phyloP scores from a whole-genome alignment of 2,329 filamentous ascomycete genomes.

The Zymoseptoria passerinii region DNA sequence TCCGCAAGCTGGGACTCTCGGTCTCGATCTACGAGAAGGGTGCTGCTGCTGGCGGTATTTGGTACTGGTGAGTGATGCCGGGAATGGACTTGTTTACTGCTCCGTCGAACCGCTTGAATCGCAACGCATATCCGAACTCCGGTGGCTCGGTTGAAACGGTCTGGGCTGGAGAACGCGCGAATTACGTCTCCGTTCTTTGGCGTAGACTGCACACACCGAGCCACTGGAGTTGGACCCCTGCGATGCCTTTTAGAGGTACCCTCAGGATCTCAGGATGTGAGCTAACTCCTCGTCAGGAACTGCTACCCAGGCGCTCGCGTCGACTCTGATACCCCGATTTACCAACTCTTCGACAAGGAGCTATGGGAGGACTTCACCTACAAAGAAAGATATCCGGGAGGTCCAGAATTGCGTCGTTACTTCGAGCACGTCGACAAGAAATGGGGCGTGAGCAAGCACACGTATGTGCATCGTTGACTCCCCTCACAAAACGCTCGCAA shows the following conservation, averaged over 20 bases:
- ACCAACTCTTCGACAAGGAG: conserved; percentile 24
- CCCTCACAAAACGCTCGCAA: not conserved
- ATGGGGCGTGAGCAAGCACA: conserved; percentile 47
- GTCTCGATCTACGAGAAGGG: conserved; percentile 31
- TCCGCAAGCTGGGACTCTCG: conserved; percentile 28
- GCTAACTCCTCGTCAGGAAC: conserved; percentile 10
- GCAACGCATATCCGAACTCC: no score
- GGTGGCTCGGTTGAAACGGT: no score
- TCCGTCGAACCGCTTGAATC: no score
- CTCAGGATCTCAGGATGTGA: not conserved
- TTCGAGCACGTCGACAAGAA: conserved; percentile 53
- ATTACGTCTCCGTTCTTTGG: no score
- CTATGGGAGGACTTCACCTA: conserved; percentile 48
- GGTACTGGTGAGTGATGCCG: conserved; percentile 21
- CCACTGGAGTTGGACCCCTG: no score
- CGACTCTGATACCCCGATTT: conserved; percentile 33
- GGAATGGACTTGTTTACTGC: conserved; percentile 9
- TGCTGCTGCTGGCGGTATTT: conserved; percentile 30
- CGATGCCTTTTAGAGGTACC: conserved; percentile 12
- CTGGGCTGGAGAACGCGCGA: no score
- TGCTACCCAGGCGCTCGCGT: conserved; percentile 37
- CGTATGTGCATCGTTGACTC: conserved; percentile 5
- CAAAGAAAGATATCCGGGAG: conserved; percentile 22
- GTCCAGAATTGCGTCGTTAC: conserved; percentile 47
- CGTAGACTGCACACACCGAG: no score